Evolutionary conservation across 2,329 filamentous ascomycete genomes (phyloP), one percentile per base, ranked within the genome.

Genomic region (Colletotrichum plurivorum): DNA sequence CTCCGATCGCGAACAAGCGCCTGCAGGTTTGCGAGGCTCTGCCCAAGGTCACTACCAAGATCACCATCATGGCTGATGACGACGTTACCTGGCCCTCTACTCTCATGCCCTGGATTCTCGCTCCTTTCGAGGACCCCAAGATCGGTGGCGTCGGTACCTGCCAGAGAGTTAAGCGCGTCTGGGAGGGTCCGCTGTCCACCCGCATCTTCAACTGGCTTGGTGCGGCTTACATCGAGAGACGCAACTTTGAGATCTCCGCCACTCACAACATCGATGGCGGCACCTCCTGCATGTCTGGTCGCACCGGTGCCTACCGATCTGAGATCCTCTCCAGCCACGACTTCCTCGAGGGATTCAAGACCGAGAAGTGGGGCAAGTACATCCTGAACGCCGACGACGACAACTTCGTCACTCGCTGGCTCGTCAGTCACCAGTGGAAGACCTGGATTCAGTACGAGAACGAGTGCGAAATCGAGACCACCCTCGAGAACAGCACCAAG

Each of bases 381-480:
- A 95, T 95, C 76, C 87, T 98, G 70, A 98, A 98, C 77, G 94
- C 95, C 27, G 95, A 98, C 80, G 95, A 98, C 80, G 95, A 98
- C 85, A 98, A 98, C 83, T 98, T 98, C 83, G 94, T 98, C 75
- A 98, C 95, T 7, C 91, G 95, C 67, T 98, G 95, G 95, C 88
- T 98, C 76, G 95, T 98, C 74, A 93, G 90, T 72, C 92, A 97
- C 83, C 88, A 92, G 73, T 97, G 94, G 93, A 94, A 97, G 83
- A 98, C 95, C 22, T 95, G 93, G 86, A 93, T 98, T 80, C 95
- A 98, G 83, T 97, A 97, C 82, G 92, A 97, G 79, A 89, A 88
- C 55, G 94, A 97, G 78, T 97, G 94, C 75, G 93, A 97, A 81
- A 92, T 98, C 70, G 91, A 96, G 83, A 98, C 95, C 27, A 98